These are phyloP conservation scores for Acacia confusa DNA, from an alignment of 306 rosid genomes.

Conservation along the genomic window DNA sequence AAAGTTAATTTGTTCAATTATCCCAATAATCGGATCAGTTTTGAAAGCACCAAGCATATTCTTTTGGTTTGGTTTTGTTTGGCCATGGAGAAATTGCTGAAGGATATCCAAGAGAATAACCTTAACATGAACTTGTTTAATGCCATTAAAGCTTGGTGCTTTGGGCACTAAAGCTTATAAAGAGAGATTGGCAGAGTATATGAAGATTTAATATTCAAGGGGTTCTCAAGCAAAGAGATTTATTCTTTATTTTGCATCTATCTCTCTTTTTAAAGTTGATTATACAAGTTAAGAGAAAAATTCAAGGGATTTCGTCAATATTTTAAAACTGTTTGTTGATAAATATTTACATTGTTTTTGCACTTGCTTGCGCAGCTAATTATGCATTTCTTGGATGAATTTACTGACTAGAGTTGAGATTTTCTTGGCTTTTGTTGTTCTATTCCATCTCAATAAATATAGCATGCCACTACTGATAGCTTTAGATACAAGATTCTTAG, in stretches of 20 bases:
- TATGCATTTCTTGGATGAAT: not conserved
- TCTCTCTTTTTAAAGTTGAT: not conserved
- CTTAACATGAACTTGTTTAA: constrained; percentile 19
- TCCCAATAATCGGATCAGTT: not conserved
- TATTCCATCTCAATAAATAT: not conserved
- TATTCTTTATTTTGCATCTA: not conserved
- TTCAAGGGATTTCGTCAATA: not conserved
- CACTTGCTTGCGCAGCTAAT: not conserved
- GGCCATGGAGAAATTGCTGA: constrained; percentile 14
- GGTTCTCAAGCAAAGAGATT: not conserved
- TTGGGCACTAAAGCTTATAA: not conserved
- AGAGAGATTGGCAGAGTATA: not conserved
- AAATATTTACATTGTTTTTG: not conserved
- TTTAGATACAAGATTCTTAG: not conserved
- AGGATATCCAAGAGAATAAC: constrained; percentile 35
- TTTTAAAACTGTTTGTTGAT: constrained; percentile 1
- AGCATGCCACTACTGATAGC: not conserved
- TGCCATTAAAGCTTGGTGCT: not conserved
- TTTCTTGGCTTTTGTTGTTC: not conserved
- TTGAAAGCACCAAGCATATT: constrained; percentile 24
- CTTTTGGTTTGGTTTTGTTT: constrained; percentile 24
- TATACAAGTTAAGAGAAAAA: not conserved
- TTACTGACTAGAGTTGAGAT: not conserved
- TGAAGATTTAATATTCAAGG: not conserved
- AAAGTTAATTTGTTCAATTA: not conserved